phyloP scores from a whole-genome alignment of 148 eudicot genomes.

The Chenopodium formosanum region DNA sequence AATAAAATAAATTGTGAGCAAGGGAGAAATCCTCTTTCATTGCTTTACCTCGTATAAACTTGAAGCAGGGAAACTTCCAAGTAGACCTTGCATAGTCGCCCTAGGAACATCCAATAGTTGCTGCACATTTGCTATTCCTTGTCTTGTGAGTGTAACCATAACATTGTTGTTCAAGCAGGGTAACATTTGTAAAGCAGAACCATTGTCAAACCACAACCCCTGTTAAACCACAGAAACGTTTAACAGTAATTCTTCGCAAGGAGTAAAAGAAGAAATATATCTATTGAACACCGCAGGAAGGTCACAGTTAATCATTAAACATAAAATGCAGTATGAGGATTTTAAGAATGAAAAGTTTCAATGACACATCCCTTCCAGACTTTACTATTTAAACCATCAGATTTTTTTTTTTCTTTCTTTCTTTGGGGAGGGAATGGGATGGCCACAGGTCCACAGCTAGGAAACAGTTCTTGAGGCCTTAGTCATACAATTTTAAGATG shows the following conservation, averaged over 20 bases:
- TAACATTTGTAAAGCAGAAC: conserved; percentile 76
- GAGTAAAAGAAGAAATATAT: conserved; percentile 8
- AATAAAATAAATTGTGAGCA: background rate
- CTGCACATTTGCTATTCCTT: conserved; percentile 56
- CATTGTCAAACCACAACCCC: conserved; percentile 83
- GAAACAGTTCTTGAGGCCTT: background rate
- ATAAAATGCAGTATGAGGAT: background rate
- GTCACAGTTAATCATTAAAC: background rate
- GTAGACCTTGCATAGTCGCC: conserved; percentile 41
- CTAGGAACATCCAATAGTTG: conserved; percentile 67
- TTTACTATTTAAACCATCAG: background rate
- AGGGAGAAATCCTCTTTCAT: background rate
- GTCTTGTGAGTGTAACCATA: conserved; percentile 41
- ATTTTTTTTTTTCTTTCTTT: too few relatives aligned
- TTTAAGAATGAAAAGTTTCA: background rate
- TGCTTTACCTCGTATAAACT: conserved; percentile 58
- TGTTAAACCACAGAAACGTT: conserved; percentile 25
- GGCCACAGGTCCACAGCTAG: background rate
- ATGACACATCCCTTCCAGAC: background rate
- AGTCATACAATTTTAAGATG: background rate
- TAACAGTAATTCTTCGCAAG: background rate
- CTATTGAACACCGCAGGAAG: background rate
- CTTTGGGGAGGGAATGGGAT: background rate
- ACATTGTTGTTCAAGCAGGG: conserved; percentile 75
- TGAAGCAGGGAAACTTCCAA: conserved; percentile 50